Conservation (phyloP, 73 alveolate genomes). For the Tetrahymena malaccensis region DNA sequence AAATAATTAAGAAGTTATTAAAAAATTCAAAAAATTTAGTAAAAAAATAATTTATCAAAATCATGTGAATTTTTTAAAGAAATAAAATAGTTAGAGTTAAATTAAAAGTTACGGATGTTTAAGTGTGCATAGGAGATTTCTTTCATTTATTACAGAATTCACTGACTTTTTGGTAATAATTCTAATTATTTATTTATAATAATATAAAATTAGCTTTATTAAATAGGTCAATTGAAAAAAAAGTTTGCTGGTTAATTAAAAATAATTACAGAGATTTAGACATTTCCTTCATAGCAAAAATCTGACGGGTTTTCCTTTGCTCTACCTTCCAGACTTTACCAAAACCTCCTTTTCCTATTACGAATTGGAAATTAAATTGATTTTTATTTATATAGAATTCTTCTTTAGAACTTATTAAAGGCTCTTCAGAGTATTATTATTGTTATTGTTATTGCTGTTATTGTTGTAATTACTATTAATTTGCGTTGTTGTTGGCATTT, state of each 20-base stretch:
- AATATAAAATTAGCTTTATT: no score
- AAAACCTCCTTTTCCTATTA: conserved; percentile 58
- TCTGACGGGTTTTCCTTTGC: conserved; percentile 42
- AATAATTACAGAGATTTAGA: conserved; percentile 37
- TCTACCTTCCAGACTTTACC: conserved; percentile 71
- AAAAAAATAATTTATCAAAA: no score
- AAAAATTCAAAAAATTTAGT: no score
- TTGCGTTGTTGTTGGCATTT: neutral
- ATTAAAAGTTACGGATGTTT: conserved; percentile 53
- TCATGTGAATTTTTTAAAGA: no score
- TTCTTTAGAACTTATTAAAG: neutral
- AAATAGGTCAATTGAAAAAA: no score
- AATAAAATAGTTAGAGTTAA: neutral
- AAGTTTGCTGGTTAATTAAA: no score
- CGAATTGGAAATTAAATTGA: conserved; percentile 13
- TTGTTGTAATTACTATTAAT: neutral
- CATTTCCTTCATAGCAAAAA: conserved; percentile 76
- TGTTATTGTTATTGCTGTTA: neutral
- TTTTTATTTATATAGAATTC: conserved; percentile 2
- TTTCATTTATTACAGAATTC: conserved; percentile 67
- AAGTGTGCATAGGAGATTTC: conserved; percentile 59
- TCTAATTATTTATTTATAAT: neutral
- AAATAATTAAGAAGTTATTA: no score
- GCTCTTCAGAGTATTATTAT: neutral
- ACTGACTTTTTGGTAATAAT: conserved; percentile 64